Base-by-base conservation (phyloP, 2,329 filamentous ascomycete genomes). In the Hypomyces perniciosus region DNA sequence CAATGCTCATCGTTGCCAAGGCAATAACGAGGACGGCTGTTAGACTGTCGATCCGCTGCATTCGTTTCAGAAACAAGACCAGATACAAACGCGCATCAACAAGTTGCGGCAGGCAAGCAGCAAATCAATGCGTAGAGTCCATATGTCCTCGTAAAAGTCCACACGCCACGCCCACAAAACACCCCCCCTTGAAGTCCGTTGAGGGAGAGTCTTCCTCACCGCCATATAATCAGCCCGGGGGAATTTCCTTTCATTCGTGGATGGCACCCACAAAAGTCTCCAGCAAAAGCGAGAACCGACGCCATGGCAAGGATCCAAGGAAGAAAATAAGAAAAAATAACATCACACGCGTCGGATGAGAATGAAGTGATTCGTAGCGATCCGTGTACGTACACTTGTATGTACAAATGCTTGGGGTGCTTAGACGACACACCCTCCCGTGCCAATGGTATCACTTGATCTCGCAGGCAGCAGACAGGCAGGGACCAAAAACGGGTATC, bases 61-160 rank as follows among this genome's bases (percentile, higher is more conserved):
- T 31, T 38, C 33, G 40, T 44, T 43, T 51, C 38, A 41, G 30
- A 37, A 2, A 27, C 20, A 20, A 20, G 20, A 20, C 20, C 20
- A 38, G 35, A 38, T 38, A 38, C 35, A 20, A 38, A 38, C 35
- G 20, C 35, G 20, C 35, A 38, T n/a, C 6, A 20, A 20, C 20
- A 20, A 20, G 20, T 20, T 20, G 33, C 33, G 37, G n/a, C 30
- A 37, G 30, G 5, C 10, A 20, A 44, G 37, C 44, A 46, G 43
- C 33, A 46, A 51, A 28, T 42, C 39, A 40, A 43, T 51, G 44
- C 49, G 38, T 29, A 34, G 75, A 73, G 65, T 74, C 75, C 61
- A 67, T 72, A 63, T 76, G 72, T 63, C 48, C 56, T 59, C 76
- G 78, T 73, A 74, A 34, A 34, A 46, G 45, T 46, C 29, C 43